Base-by-base conservation (phyloP, 306 rosid genomes). In the Glycine tomentella region DNA sequence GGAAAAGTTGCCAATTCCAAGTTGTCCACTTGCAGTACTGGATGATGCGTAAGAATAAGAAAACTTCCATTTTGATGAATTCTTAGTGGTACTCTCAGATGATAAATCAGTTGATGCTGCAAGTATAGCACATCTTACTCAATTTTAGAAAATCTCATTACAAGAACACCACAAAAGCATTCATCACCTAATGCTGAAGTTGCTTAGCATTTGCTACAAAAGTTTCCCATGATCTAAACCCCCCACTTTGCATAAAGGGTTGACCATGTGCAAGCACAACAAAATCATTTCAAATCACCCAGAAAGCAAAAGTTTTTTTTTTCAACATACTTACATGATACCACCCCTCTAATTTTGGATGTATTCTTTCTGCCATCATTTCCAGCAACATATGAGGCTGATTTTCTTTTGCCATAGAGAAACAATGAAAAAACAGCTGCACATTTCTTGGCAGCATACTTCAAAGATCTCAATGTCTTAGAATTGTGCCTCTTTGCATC, bases 21-120 rank as follows among this genome's bases (percentile, higher is more conserved):
- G 87, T 7, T 84, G 88, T 65, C 88, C 98, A 83, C 88, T 90
- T 44, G 83, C 63, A 51, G 88, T 63, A 77, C 88, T 75, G 8
- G 92, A 79, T 46, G 97, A 92, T 15, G 87, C 89, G 63, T 51
- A 63, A 56, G 97, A 92, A 63, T 25, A 25, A 71, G 83, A 89
- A 80, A 84, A 85, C 81, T 70, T 90, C 82, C 86, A 83, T 17
- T 80, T 85, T 77, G 95, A 89, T 42, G 92, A 87, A 68, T 80
- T 87, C 81, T 36, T 88, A 64, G 68, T 77, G 11, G 67, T 83
- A 84, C 94, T 90, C 38, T 53, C 90, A 8, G 89, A 78, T 5
- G 95, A 94, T 78, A 78, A 69, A 75, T 88, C 91, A 45, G 84
- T 81, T 81, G 96, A 90, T 81, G 86, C 89, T 81, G 90, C 90